Percentiles rank a stretch among this genome's conserved stretches.
phyloP scores from a whole-genome alignment of 352 stramenopile genomes.

The Globisporangium perplexum region DNA sequence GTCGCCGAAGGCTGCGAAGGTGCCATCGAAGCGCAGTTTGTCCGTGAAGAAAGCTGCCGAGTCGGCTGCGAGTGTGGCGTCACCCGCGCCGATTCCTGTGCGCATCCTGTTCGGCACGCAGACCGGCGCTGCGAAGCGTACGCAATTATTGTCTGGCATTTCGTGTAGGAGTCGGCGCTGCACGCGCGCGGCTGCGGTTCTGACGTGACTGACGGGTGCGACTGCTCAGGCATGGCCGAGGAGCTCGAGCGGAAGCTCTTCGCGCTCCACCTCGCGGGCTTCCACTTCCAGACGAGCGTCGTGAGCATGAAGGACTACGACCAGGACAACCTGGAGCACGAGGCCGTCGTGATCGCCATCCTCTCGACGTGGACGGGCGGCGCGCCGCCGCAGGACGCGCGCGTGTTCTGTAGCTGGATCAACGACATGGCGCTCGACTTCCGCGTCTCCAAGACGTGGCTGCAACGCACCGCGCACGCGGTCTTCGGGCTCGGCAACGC shows the following conservation, averaged over 20 bases:
- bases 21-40: background rate
- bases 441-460: slow-evolving; percentile 79
- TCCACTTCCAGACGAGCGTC: slow-evolving; percentile 81
- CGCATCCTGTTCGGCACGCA: slow-evolving; percentile 86
- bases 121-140: slow-evolving; percentile 75
- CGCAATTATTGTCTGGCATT: too few species aligned
- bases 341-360: slow-evolving; percentile 76
- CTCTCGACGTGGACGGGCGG: slow-evolving; percentile 86
- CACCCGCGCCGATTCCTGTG: slow-evolving; percentile 32
- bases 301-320: slow-evolving; percentile 88
- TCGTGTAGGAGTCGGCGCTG: too few species aligned
- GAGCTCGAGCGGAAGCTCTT: slow-evolving; percentile 74
- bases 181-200: too few species aligned
- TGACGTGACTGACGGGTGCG: background rate
- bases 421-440: slow-evolving; percentile 89
- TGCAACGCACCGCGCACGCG: slow-evolving; percentile 62
- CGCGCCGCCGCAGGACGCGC: slow-evolving; percentile 62
- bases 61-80: background rate
- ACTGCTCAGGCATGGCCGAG: slow-evolving; percentile 48
- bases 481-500: slow-evolving; percentile 85
- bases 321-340: slow-evolving; percentile 87
- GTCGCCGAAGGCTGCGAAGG: slow-evolving; percentile 11
- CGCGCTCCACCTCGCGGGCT: slow-evolving; percentile 69
- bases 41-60: slow-evolving; percentile 5
- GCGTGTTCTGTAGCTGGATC: slow-evolving; percentile 82